Conservation (phyloP, 176 grass and related monocot genomes). For the barley (Hordeum vulgare) region MorexV3_pseudomolecules_assembly NC_058522.1:366777853-366778352, state of each 20-base stretch:
- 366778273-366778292: background rate
- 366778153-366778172: background rate
- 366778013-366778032: background rate
- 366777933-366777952: too few relatives aligned
- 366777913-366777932: too few relatives aligned
- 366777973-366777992: background rate
- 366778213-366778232: background rate
- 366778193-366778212: background rate
- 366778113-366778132: background rate
- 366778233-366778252: background rate
- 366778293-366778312: background rate
- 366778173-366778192: background rate
- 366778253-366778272: background rate
- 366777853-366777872: too few relatives aligned
- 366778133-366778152: background rate
- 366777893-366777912: too few relatives aligned
- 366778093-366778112: background rate
- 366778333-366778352: background rate
- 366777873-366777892: too few relatives aligned
- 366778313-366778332: background rate
- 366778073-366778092: background rate
- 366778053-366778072: too few relatives aligned
- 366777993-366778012: background rate
- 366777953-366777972: background rate
- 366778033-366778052: background rate